Evolutionary conservation across 768 basidiomycete species (phyloP), one percentile per base, ranked within the genome.

Genomic region (Amanita rubescens): DNA sequence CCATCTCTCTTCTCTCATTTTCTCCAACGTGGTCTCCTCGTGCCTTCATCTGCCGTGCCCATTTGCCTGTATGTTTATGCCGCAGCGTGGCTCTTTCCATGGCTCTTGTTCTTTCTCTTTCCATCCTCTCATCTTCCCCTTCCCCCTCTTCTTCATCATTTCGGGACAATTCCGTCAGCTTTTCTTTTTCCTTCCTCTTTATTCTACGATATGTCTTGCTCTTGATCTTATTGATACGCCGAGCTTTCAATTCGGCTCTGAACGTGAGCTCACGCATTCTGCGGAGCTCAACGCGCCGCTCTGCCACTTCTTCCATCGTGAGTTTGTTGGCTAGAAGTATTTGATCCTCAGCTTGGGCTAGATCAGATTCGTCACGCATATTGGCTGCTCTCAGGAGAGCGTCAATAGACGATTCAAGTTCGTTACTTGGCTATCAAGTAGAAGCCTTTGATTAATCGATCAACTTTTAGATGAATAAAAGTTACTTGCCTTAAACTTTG

Each of bases 211-310:
- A 98, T 2, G 90, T 82, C 70, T 93, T 95, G 66, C 87, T 91
- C 74, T 98, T 98, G 70, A 99, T 99, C 72, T 94, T 97, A 19
- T 86, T 81, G 15, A 95, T 75, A 15, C 94, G 82, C 63, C 88
- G 88, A 15, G 93, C 90, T 66, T 95, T 94, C 33, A 81, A 73
- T 60, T 97, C 95, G 0, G 92, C 92, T 4, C 94, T 84, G 71
- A 95, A 96, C 74, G 93, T 86, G 37, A 97, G 76, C 60, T 96
- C 94, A 17, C 95, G 86, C 81, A 91, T 90, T 63, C 83, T 82
- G 33, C 89, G 81, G 10, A 99, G 78, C 61, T 93, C 90, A 1
- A 77, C 79, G 1, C 91, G 83, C 0, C 94, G 84, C 5, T 82
- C 78, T 3, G 82, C 81, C 37, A 96, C 87, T 63, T 96, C 94